A percentile compares a stretch with the other conserved stretches of the same genome.
phyloP scores from a whole-genome alignment of 768 basidiomycete genomes.

The Kwoniella bestiolae region DNA sequence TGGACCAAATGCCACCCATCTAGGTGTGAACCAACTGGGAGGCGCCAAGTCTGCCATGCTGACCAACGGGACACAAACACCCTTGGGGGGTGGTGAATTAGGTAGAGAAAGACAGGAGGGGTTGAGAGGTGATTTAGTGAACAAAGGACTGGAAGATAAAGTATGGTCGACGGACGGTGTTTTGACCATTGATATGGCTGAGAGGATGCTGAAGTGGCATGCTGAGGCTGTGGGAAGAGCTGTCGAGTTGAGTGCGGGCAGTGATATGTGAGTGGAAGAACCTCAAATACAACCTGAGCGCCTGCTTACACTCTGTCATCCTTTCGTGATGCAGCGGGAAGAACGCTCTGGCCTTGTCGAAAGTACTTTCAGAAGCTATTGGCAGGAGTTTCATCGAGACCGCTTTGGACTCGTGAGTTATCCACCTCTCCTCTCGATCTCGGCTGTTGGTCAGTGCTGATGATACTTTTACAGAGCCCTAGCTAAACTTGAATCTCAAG shows the following conservation, averaged over 20 bases:
- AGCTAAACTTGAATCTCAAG: constrained; percentile 71
- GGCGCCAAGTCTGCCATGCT: constrained; percentile 60
- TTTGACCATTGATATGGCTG: constrained; percentile 74
- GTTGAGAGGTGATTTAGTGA: constrained; percentile 31
- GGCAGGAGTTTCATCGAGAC: constrained; percentile 82
- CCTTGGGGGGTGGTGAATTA: constrained; percentile 9
- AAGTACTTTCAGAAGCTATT: constrained; percentile 83
- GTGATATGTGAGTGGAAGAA: constrained; percentile 78
- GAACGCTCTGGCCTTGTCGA: constrained; percentile 79
- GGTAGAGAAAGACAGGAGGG: constrained; percentile 29
- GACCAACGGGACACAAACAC: constrained; percentile 29
- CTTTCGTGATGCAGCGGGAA: constrained; percentile 70
- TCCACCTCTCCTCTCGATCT: background rate
- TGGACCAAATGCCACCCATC: constrained; percentile 4
- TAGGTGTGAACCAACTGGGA: background rate
- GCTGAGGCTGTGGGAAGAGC: constrained; percentile 95
- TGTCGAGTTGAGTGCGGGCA: constrained; percentile 79
- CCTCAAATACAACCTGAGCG: too few species aligned
- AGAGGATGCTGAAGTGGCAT: constrained; percentile 95
- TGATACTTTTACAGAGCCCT: constrained; percentile 63
- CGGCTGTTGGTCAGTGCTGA: background rate
- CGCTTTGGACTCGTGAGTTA: constrained; percentile 84
- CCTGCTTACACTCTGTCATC: too few species aligned
- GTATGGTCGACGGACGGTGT: constrained; percentile 79
- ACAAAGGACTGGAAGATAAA: constrained; percentile 66